Evolutionary conservation across 768 basidiomycete species (phyloP), one percentile per base, ranked within the genome.

Genomic region (Russula vinacea): DNA sequence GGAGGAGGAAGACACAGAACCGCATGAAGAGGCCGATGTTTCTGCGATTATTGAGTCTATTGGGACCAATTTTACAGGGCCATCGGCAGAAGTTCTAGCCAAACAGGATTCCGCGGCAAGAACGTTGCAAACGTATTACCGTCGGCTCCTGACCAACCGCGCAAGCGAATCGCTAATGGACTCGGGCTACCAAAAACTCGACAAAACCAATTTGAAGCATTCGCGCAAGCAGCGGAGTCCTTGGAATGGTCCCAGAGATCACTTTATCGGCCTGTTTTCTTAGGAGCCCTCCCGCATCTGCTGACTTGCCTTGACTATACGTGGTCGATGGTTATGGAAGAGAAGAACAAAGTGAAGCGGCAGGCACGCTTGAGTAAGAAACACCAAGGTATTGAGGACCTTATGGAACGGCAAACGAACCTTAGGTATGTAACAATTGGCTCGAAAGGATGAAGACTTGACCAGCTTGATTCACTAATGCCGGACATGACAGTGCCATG

Each of bases 251-350:
- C 66, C 6, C 2, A 26, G 29, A 61, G 13, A 17, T 66, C 65
- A 3, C 60, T 50, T 3, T 68, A 68, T 62, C 60, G 60, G 16
- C 66, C 54, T 13, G 37, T 68, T 53, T 68, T 67, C 61, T 33
- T 65, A 10, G 67, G 67, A 10, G 56, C 67, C 13, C 65, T 68
- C 17, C 67, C 67, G 5, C 67, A 68, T 56, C 24, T 68, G 1
- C 61, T 68, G 19, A 42, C 59, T 2, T 67, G 61, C 42, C 53
- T 68, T n/a, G 65, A 62, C 17, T 17, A 50, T 54, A 26, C 58
- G 14, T 17, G 9, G 55, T 33, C 47, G 13, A 19, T 45, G 17
- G 47, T 58, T 11, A 40, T 40, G 61, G 57, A 58, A 14, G 61
- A 59, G 42, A 68, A 68, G 35, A 13, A 37, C 1, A 58, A 53